Conservation (phyloP, 805 yeast genomes). For the Cyberlindnera japonica region DNA sequence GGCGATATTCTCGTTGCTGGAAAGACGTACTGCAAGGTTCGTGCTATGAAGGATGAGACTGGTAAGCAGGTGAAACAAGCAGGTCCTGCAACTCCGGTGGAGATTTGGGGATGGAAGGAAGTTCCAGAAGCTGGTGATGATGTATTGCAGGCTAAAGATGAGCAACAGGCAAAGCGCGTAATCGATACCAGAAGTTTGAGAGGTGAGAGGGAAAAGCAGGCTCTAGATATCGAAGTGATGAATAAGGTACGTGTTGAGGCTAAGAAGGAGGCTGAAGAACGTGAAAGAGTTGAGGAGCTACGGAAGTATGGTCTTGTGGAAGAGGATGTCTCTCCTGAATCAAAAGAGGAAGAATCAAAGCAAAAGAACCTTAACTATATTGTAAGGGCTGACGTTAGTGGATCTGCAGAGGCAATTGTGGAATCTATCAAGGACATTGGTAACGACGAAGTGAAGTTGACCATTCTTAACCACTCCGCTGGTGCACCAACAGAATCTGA, state of each 20-base stretch:
- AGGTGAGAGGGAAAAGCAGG: constrained; percentile 52
- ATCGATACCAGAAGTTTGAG: constrained; percentile 63
- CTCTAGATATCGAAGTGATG: constrained; percentile 62
- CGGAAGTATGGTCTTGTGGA: constrained; percentile 56
- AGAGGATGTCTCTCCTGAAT: constrained; percentile 27
- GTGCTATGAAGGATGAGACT: constrained; percentile 69
- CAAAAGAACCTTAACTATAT: constrained; percentile 51
- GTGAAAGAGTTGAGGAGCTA: constrained; percentile 53
- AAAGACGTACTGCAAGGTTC: constrained; percentile 77
- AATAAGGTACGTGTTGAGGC: constrained; percentile 63
- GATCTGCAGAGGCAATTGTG: constrained; percentile 89
- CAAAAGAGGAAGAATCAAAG: constrained; percentile 23
- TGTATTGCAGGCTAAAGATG: constrained; percentile 71
- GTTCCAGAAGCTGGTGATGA: constrained; percentile 89
- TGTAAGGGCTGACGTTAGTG: constrained; percentile 87
- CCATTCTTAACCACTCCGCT: constrained; percentile 70
- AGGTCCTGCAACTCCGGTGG: constrained; percentile 86
- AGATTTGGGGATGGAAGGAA: constrained; percentile 91
- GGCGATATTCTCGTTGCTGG: constrained; percentile 86
- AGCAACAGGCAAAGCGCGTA: constrained; percentile 72
- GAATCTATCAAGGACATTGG: constrained; percentile 83
- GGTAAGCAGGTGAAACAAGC: constrained; percentile 64
- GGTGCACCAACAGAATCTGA: constrained; percentile 73
- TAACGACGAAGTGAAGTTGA: constrained; percentile 73
- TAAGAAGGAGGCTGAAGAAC: constrained; percentile 47